A percentile compares a stretch with the other conserved stretches of the same genome.
phyloP scores from a whole-genome alignment of 495 filamentous ascomycete species.

The Thermothielavioides terrestris region DNA sequence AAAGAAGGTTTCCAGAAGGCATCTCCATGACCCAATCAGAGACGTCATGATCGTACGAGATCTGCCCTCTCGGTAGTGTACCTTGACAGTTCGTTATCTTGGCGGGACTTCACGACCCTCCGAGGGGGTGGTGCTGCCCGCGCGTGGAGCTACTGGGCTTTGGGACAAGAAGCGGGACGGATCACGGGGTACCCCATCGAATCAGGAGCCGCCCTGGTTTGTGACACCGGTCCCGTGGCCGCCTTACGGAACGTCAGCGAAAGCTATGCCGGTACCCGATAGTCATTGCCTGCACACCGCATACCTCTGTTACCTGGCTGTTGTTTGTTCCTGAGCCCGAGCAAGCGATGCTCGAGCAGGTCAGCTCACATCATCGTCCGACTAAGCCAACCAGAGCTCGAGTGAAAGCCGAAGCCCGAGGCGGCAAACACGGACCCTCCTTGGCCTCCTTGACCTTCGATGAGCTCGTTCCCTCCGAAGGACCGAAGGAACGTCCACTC shows the following conservation, averaged over 20 bases:
- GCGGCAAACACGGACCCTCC: not conserved
- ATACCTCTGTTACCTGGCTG: not conserved
- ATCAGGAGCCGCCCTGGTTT: not conserved
- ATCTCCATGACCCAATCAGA: constrained; percentile 6
- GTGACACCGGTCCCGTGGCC: not conserved
- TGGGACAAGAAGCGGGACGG: too few species aligned
- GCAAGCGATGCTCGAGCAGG: not conserved
- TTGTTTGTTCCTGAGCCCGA: not conserved
- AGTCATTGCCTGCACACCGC: not conserved
- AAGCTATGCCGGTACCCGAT: constrained; percentile 6
- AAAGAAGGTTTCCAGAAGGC: constrained; percentile 16
- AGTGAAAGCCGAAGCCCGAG: too few species aligned
- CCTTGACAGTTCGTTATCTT: too few species aligned
- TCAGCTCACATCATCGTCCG: not conserved
- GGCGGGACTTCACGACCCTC: not conserved
- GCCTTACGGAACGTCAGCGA: constrained; percentile 1
- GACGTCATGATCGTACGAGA: constrained; percentile 4
- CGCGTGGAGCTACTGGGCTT: too few species aligned
- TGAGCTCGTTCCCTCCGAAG: too few species aligned
- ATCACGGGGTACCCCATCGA: too few species aligned
- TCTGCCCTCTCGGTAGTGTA: not conserved
- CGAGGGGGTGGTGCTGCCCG: too few species aligned
- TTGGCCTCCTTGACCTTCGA: not conserved
- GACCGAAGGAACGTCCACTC: too few species aligned
- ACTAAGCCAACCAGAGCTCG: not conserved